Evolutionary conservation across 768 basidiomycete genomes (phyloP), one percentile per base, ranked within the genome.

Genomic region (Podaxis sp.): DNA sequence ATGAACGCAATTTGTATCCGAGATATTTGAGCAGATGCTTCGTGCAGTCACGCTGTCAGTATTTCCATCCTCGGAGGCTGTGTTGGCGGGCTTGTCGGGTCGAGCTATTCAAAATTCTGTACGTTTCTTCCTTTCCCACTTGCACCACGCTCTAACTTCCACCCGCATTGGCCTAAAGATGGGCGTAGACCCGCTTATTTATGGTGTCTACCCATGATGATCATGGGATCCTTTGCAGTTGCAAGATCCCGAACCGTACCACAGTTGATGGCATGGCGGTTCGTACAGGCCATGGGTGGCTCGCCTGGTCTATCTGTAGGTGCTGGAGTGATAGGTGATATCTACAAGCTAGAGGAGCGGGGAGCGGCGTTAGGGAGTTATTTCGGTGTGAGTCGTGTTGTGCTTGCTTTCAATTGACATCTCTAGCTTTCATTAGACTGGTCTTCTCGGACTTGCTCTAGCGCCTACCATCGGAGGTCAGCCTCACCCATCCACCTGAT

Each of bases 271-370:
- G 72, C 82, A 17, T 88, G 85, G 77, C 79, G 90, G 3, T 80
- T 87, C 38, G 63, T 91, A 0, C 90, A 92, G 69, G 87, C 86
- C 0, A 77, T 89, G 52, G 90, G 90, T 19, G 79, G 84, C 2
- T 82, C 87, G 2, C 83, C 82, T 13, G 84, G 79, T 3, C 70
- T 79, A 71, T 83, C 81, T 30, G 79, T 83, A 59, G 90, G 82
- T 11, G 80, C 80, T 0, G 89, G 82, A 0, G 82, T 86, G 2
- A 86, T 89, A 24, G 86, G 85, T 0, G 88, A 90, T 67, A 86
- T 90, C 3, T 89, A 88, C 70, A 80, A 72, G 57, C 68, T 88
- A 2, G 88, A 89, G 58, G 84, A 89, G 66, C 75, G 87, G 38
- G 86, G 79, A 6, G 75, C 79, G 2, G 86, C 85, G 0, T 83